These are phyloP conservation scores for Filobasidium floriforme DNA, from an alignment of 768 basidiomycete genomes.

Conservation along the genomic window DNA sequence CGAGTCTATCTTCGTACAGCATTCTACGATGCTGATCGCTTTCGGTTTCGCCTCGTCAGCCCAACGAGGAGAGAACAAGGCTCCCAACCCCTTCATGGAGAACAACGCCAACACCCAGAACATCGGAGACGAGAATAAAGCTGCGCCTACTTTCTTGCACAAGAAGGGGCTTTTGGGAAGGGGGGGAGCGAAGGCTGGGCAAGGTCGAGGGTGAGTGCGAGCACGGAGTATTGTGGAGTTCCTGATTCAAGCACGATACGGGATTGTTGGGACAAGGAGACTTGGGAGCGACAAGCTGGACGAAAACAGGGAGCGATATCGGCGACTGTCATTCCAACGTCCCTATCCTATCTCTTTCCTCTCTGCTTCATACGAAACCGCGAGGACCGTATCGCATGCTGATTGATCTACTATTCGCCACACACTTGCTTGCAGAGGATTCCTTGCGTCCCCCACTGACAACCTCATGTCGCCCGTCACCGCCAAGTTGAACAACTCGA, in stretches of 20 bases:
- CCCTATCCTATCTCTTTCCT: no score
- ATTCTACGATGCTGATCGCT: background rate
- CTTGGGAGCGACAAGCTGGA: no score
- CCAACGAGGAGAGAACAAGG: background rate
- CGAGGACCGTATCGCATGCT: background rate
- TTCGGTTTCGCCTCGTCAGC: background rate
- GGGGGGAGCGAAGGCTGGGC: background rate
- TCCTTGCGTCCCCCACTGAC: constrained; percentile 45
- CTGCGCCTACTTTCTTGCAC: constrained; percentile 4
- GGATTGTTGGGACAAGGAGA: no score
- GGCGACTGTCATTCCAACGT: no score
- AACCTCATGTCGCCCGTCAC: constrained; percentile 46
- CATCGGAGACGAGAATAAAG: background rate
- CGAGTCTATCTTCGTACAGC: no score
- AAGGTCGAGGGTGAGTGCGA: constrained; percentile 6
- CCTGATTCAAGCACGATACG: no score
- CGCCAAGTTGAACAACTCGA: constrained; percentile 44
- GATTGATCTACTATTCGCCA: background rate
- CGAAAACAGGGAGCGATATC: background rate
- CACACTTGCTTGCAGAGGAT: background rate
- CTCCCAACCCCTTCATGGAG: constrained; percentile 1
- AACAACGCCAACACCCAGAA: constrained; percentile 3
- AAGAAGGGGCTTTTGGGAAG: constrained; percentile 10
- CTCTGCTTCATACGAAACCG: no score
- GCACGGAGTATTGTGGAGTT: background rate